Evolutionary conservation across 345 rosid genomes (phyloP), one percentile per base, ranked within the genome.

Genomic region (Linum usitatissimum): DNA sequence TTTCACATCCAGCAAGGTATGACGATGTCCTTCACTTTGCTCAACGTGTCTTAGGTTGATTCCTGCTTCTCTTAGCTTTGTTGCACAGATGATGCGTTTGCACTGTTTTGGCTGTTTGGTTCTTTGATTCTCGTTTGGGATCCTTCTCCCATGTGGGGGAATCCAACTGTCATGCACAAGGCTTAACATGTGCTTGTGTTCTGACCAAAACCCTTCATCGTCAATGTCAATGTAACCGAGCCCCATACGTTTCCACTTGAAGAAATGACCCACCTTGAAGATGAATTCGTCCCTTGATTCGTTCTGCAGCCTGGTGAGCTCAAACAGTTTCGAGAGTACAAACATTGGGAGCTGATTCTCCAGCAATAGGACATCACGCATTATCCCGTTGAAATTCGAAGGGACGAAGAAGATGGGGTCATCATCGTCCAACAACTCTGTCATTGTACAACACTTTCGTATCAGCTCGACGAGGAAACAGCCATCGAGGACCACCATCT

Each of bases 401-500:
- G 49, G 49, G 15, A 42, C 49, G 15, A 14, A 9, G 15, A 42
- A 42, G 49, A 42, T 42, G 9, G 49, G 49, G 49, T 42, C 49
- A 14, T 42, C 14, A 42, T 42, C 12, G 2, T 42, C 49, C 8
- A 14, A 3, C 8, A 42, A 42, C 2, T 14, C 49, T 0, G 10
- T 14, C 49, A 42, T 42, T 42, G 49, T 13, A 13, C 49, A 42
- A 9, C 49, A 42, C 49, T 9, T 42, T 1, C 49, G 2, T 2
- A 42, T 9, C 49, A 42, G 49, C 49, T 42, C 49, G 15, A 62
- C 38, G 15, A 73, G 55, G 31, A 67, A 67, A 61, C 63, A 71
- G 0, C 65, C 73, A 56, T 76, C 80, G 57, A 79, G 69, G 3
- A 76, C 66, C 75, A 74, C 15, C 76, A 76, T 69, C 59, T 71